Evolutionary conservation across 2,329 filamentous ascomycete genomes (phyloP).

Genomic region (Nannizziopsis barbatae): DNA sequence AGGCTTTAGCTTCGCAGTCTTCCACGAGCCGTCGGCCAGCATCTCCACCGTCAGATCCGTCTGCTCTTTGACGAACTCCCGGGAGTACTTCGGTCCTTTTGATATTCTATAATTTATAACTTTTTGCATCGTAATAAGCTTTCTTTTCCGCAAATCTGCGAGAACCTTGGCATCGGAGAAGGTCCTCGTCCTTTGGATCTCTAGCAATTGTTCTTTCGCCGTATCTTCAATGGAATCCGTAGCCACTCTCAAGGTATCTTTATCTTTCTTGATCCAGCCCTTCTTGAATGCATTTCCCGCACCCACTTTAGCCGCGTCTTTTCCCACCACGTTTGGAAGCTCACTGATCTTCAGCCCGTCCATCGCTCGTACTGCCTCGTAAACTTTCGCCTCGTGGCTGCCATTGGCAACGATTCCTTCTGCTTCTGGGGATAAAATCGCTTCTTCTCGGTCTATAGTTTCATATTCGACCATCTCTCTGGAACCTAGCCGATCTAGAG

Average conservation of each 20-base stretch:
- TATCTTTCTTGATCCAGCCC: constrained; percentile 57
- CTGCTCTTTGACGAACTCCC: constrained; percentile 82
- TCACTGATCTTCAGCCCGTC: constrained; percentile 74
- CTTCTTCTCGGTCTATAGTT: constrained; percentile 67
- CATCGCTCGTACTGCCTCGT: constrained; percentile 59
- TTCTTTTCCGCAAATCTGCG: constrained; percentile 79
- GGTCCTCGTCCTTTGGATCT: constrained; percentile 58
- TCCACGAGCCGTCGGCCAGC: constrained; percentile 77
- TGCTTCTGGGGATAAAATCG: constrained; percentile 62
- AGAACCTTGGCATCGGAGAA: constrained; percentile 64
- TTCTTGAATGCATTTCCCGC: constrained; percentile 84
- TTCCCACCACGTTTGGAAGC: constrained; percentile 42
- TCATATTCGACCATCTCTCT: constrained; percentile 81
- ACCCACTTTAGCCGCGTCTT: constrained; percentile 52
- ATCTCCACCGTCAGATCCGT: constrained; percentile 93
- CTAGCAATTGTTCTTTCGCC: constrained; percentile 63
- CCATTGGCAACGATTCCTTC: constrained; percentile 61
- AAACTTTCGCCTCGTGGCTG: constrained; percentile 73
- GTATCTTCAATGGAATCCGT: constrained; percentile 67
- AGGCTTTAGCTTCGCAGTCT: constrained; percentile 77
- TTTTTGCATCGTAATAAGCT: constrained; percentile 74
- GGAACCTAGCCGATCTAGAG: constrained; percentile 72
- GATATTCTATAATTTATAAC: constrained; percentile 69
- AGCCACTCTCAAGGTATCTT: constrained; percentile 43
- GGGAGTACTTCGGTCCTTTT: constrained; percentile 80